A percentile compares a stretch with the other conserved stretches of the same genome.
These are phyloP conservation scores for Aquilaria agallochum DNA, from an alignment of 441 rosid species.

Conservation along the genomic window DNA sequence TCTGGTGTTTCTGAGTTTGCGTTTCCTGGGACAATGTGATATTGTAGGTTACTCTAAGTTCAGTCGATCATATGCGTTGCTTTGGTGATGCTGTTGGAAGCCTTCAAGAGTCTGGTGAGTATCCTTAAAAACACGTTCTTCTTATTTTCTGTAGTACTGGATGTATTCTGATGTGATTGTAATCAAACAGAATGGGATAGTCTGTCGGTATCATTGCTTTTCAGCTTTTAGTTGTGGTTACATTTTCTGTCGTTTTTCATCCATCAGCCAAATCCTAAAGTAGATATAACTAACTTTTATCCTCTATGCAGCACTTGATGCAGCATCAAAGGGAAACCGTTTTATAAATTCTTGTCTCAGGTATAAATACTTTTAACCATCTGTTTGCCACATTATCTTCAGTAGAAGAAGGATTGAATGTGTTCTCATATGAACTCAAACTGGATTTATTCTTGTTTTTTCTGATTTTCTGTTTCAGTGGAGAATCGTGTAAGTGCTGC, in stretches of 20 bases:
- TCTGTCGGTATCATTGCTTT: neutral
- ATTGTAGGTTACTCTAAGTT: slow-evolving; percentile 55
- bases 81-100: slow-evolving; percentile 79
- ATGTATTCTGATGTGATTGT: no score
- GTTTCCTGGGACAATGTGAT: neutral
- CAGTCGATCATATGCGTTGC: slow-evolving; percentile 82
- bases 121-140: neutral
- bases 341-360: slow-evolving; percentile 90
- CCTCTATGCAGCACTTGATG: slow-evolving; percentile 57
- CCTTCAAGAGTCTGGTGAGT: slow-evolving; percentile 71
- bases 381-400: neutral
- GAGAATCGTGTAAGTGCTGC: no score
- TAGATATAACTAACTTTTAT: no score
- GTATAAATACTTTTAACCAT: slow-evolving; percentile 23
- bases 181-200: neutral
- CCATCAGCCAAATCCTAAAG: no score
- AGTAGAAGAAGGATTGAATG: no score
- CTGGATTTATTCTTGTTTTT: no score
- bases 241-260: no score
- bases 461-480: no score
- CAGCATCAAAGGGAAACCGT: slow-evolving; percentile 82
- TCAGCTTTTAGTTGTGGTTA: no score
- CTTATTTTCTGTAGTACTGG: neutral
- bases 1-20: no score
- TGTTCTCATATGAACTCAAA: no score